phyloP scores from a whole-genome alignment of 1,139 yeast genomes.

The Magnusiomyces sp. region DNA sequence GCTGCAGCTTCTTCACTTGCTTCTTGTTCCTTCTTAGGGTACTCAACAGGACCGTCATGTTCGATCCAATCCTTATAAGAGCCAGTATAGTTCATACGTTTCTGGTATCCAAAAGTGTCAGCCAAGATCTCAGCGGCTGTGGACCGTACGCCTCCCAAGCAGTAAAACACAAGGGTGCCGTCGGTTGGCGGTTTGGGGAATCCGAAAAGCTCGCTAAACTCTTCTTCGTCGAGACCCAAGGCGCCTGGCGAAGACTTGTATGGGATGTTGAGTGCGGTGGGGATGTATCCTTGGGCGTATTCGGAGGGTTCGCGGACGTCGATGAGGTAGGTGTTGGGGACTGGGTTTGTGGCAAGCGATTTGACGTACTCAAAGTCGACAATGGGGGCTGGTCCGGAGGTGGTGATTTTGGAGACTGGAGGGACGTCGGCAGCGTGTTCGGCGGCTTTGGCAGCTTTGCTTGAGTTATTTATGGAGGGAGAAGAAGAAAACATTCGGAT shows the following conservation, averaged over 20 bases:
- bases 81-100: conserved; percentile 49
- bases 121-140: conserved; percentile 90
- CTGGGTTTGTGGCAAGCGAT: conserved; percentile 31
- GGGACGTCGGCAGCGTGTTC: too few species aligned
- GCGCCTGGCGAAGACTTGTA: conserved; percentile 94
- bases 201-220: conserved; percentile 73
- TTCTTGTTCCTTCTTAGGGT: too few species aligned
- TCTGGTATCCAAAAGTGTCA: conserved; percentile 74
- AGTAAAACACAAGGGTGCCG: conserved; percentile 77
- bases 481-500: too few species aligned
- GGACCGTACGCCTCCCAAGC: conserved; percentile 89
- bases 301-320: conserved; percentile 94
- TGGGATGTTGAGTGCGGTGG: conserved; percentile 80
- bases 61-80: conserved; percentile 81
- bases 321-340: conserved; percentile 38
- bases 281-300: conserved; percentile 61
- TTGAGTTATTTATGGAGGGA: too few species aligned
- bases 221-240: conserved; percentile 65
- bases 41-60: conserved; percentile 31
- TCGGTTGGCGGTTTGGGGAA: conserved; percentile 68
- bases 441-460: too few species aligned
- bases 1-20: too few species aligned
- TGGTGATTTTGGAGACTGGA: too few species aligned
- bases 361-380: conserved; percentile 53
- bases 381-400: conserved; percentile 40